phyloP scores from a whole-genome alignment of 163 green algal genomes.

The Scenedesmus sp. region DNA sequence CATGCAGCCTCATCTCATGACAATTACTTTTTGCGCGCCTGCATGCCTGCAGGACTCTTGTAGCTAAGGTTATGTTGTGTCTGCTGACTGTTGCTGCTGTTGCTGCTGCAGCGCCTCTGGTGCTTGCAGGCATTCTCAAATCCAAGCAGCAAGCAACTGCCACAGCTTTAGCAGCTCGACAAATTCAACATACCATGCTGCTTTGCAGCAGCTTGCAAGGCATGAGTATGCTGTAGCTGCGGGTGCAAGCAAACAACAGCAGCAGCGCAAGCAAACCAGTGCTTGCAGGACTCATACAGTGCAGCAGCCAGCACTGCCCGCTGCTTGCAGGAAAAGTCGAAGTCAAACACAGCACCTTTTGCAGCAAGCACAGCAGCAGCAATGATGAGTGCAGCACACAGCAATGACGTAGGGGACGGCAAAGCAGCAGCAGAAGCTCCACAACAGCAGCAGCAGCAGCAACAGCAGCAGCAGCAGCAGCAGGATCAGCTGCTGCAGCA shows the following conservation, averaged over 20 bases:
- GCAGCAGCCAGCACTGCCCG: background rate
- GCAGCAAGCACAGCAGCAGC: background rate
- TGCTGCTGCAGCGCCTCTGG: background rate
- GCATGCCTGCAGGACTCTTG: background rate
- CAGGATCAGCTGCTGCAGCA: background rate
- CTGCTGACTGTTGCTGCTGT: background rate
- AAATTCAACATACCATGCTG: background rate
- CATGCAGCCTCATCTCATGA: background rate
- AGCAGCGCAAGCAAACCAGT: background rate
- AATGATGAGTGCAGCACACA: background rate
- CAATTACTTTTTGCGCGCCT: background rate
- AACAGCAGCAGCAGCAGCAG: background rate
- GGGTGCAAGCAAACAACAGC: background rate
- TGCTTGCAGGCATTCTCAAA: too few species aligned
- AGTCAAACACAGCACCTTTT: background rate
- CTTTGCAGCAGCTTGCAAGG: background rate
- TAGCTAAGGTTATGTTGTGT: background rate
- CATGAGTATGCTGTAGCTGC: background rate
- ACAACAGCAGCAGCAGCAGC: background rate
- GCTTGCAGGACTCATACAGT: background rate
- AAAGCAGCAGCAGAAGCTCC: background rate
- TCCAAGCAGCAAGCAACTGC: background rate
- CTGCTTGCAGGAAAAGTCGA: background rate
- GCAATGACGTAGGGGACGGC: background rate
- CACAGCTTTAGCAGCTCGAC: background rate